phyloP scores from a whole-genome alignment of 257 asterid genomes.

The Prunella vulgaris region DNA sequence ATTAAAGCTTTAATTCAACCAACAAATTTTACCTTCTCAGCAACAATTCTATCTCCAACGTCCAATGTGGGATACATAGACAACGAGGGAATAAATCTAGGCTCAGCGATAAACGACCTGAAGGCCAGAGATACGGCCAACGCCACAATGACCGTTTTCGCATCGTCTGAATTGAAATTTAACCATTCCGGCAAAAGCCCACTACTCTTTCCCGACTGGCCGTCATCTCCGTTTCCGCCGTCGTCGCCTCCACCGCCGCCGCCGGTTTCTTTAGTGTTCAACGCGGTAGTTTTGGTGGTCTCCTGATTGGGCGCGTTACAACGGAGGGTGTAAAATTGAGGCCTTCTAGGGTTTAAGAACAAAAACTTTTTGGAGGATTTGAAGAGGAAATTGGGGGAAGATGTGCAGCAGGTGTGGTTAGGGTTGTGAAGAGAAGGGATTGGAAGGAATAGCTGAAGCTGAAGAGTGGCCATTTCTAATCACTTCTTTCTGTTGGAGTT shows the following conservation, averaged over 20 bases:
- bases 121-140: slow-evolving; percentile 78
- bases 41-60: slow-evolving; percentile 88
- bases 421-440: slow-evolving; percentile 38
- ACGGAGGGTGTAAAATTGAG: slow-evolving; percentile 29
- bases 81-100: slow-evolving; percentile 86
- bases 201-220: slow-evolving; percentile 34
- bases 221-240: slow-evolving; percentile 55
- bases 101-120: slow-evolving; percentile 90
- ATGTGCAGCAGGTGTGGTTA: slow-evolving; percentile 18
- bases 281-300: slow-evolving; percentile 32
- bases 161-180: slow-evolving; percentile 69
- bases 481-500: not conserved
- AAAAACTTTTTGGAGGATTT: slow-evolving; percentile 21
- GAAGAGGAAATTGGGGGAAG: slow-evolving; percentile 24
- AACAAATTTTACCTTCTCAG: slow-evolving; percentile 63
- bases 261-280: slow-evolving; percentile 33
- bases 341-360: slow-evolving; percentile 20
- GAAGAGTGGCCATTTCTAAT: slow-evolving; percentile 35
- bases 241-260: slow-evolving; percentile 57
- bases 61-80: slow-evolving; percentile 97
- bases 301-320: slow-evolving; percentile 52
- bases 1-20: not conserved
- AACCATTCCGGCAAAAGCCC: slow-evolving; percentile 80
- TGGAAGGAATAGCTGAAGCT: slow-evolving; percentile 33
- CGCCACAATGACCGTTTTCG: slow-evolving; percentile 74